phyloP scores from a whole-genome alignment of 371 early-diverging fungal genomes.

The Apophysomyces sp. region DNA sequence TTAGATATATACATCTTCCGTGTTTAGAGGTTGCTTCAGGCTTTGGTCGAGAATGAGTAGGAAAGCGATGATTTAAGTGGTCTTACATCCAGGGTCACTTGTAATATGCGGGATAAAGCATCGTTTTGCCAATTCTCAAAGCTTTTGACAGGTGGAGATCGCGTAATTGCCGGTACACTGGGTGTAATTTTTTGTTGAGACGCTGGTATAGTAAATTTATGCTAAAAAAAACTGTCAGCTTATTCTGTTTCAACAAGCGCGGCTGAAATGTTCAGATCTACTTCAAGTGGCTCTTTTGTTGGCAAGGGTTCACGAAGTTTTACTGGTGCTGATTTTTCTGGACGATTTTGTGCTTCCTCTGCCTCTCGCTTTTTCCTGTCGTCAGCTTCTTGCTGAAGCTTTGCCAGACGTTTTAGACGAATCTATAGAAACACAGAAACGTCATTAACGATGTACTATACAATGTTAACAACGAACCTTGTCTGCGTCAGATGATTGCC shows the following conservation, averaged over 20 bases:
- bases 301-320: neutral
- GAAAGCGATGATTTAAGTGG: neutral
- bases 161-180: slow-evolving; percentile 15
- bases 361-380: slow-evolving; percentile 14
- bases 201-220: neutral
- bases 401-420: slow-evolving; percentile 70
- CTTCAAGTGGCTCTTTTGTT: neutral
- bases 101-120: slow-evolving; percentile 76
- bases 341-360: slow-evolving; percentile 3
- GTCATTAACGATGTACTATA: neutral
- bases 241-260: neutral
- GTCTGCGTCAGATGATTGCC: slow-evolving; percentile 21
- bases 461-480: slow-evolving; percentile 4
- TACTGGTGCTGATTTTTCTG: neutral
- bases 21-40: slow-evolving; percentile 29
- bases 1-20: slow-evolving; percentile 37
- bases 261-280: neutral
- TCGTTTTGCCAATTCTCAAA: slow-evolving; percentile 88
- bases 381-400: slow-evolving; percentile 50
- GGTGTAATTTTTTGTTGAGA: neutral
- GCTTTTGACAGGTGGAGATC: slow-evolving; percentile 44
- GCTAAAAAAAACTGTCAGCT: neutral
- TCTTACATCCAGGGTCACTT: slow-evolving; percentile 79
- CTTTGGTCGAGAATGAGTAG: slow-evolving; percentile 5
- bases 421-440: slow-evolving; percentile 46